phyloP scores from a whole-genome alignment of 2,329 filamentous ascomycete genomes.

The Aspergillus quadrilineatus region DNA sequence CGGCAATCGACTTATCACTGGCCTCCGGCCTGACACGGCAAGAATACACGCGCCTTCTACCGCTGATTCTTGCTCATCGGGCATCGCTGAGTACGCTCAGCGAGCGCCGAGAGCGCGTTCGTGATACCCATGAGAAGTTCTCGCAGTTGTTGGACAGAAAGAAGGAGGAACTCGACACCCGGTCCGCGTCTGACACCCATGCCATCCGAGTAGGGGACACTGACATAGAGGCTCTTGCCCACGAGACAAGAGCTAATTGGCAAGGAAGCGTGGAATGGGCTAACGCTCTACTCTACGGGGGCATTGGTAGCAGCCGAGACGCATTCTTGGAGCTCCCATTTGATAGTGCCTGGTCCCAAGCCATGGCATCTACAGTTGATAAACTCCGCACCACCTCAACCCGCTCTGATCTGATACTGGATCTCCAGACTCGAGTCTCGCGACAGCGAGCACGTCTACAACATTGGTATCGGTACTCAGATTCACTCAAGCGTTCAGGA shows the following conservation, averaged over 20 bases:
- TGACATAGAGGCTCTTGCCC: slow-evolving; percentile 37
- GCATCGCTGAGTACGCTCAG: slow-evolving; percentile 62
- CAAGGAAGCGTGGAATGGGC: slow-evolving; percentile 73
- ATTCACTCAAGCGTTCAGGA: slow-evolving; percentile 25
- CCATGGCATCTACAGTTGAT: slow-evolving; percentile 58
- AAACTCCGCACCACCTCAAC: slow-evolving; percentile 31
- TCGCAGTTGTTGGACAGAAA: slow-evolving; percentile 64
- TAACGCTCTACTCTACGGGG: slow-evolving; percentile 67
- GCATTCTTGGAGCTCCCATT: slow-evolving; percentile 67
- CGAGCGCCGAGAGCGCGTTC: slow-evolving; percentile 59
- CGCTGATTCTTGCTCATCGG: slow-evolving; percentile 72
- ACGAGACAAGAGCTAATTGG: slow-evolving; percentile 70
- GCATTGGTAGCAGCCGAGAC: slow-evolving; percentile 57
- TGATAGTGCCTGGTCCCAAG: slow-evolving; percentile 67
- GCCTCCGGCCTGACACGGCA: slow-evolving; percentile 41
- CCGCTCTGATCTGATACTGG: slow-evolving; percentile 54
- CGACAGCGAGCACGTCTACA: slow-evolving; percentile 67
- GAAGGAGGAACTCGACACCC: slow-evolving; percentile 52
- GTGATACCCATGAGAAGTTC: slow-evolving; percentile 62
- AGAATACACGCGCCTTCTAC: slow-evolving; percentile 51
- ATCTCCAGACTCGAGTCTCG: slow-evolving; percentile 67
- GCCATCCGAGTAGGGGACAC: slow-evolving; percentile 37
- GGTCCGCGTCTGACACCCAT: slow-evolving; percentile 28
- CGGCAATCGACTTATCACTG: slow-evolving; percentile 57
- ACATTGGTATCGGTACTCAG: slow-evolving; percentile 70